phyloP scores from a whole-genome alignment of 371 early-diverging fungal species.

The Lichtheimia ornata region DNA sequence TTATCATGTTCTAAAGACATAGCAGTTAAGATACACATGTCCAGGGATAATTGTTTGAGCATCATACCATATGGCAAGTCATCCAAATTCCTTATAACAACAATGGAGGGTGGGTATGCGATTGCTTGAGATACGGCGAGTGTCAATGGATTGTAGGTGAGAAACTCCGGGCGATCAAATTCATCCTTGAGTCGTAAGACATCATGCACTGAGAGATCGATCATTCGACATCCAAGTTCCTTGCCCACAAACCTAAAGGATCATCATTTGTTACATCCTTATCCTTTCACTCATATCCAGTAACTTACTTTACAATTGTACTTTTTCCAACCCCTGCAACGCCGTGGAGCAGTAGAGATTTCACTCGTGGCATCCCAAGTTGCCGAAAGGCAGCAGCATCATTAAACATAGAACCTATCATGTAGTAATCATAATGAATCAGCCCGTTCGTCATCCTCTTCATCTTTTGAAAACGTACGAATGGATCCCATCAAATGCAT shows the following conservation, averaged over 20 bases:
- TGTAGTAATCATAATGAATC: neutral
- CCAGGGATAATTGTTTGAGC: neutral
- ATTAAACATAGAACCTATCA: constrained; percentile 22
- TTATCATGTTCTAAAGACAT: no score
- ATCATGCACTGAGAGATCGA: constrained; percentile 28
- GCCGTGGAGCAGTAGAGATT: constrained; percentile 46
- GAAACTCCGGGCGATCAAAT: constrained; percentile 23
- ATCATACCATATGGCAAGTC: constrained; percentile 14
- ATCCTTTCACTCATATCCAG: neutral
- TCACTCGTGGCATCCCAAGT: constrained; percentile 37
- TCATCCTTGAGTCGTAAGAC: constrained; percentile 37
- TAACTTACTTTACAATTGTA: constrained; percentile 32
- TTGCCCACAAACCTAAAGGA: neutral
- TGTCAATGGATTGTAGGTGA: constrained; percentile 32
- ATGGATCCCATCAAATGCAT: constrained; percentile 1
- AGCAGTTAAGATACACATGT: no score
- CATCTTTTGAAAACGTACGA: constrained; percentile 1
- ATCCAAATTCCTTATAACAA: constrained; percentile 33
- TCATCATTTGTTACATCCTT: neutral
- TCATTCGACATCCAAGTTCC: neutral
- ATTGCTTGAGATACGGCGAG: constrained; percentile 26
- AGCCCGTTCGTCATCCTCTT: neutral
- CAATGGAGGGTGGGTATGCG: constrained; percentile 20
- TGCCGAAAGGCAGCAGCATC: constrained; percentile 24
- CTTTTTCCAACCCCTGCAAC: constrained; percentile 43